These are phyloP conservation scores for Oehlia diaphana DNA, from an alignment of 192 early-diverging fungal species.

Conservation along the genomic window DNA sequence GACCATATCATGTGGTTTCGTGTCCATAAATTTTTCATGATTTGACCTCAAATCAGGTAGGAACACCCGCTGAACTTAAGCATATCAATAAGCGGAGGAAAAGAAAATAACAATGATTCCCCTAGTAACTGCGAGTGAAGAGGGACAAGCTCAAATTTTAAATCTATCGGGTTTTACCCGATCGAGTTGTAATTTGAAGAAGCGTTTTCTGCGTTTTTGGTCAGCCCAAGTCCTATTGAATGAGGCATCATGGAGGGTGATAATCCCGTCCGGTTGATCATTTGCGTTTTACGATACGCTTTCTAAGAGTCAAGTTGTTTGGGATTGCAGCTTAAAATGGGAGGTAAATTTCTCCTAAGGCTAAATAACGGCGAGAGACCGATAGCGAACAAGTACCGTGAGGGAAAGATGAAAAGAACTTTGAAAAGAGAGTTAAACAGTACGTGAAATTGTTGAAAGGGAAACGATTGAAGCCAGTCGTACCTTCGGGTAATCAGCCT, in stretches of 20 bases:
- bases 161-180: conserved; percentile 48
- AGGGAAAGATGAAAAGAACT: conserved; percentile 86
- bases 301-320: conserved; percentile 76
- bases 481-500: background rate
- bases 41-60: conserved; percentile 60
- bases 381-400: conserved; percentile 88
- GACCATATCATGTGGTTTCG: too few relatives aligned
- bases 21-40: too few relatives aligned
- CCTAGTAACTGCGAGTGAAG: conserved; percentile 55
- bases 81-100: conserved; percentile 84
- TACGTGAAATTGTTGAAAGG: conserved; percentile 83
- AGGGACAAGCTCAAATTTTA: conserved; percentile 70
- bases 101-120: conserved; percentile 81
- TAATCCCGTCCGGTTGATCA: conserved; percentile 59
- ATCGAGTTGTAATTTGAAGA: conserved; percentile 67
- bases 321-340: conserved; percentile 75
- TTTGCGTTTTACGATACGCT: conserved; percentile 49
- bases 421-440: conserved; percentile 83
- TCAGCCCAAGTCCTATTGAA: conserved; percentile 65
- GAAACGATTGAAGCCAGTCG: conserved; percentile 60
- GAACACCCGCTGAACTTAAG: conserved; percentile 78
- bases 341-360: conserved; percentile 79
- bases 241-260: conserved; percentile 73
- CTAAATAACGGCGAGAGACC: conserved; percentile 85
- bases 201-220: conserved; percentile 39